Percentiles rank a stretch among this genome's conserved stretches.
phyloP scores from a whole-genome alignment of 331 rosid genomes.

The Quercus tomentella region DNA sequence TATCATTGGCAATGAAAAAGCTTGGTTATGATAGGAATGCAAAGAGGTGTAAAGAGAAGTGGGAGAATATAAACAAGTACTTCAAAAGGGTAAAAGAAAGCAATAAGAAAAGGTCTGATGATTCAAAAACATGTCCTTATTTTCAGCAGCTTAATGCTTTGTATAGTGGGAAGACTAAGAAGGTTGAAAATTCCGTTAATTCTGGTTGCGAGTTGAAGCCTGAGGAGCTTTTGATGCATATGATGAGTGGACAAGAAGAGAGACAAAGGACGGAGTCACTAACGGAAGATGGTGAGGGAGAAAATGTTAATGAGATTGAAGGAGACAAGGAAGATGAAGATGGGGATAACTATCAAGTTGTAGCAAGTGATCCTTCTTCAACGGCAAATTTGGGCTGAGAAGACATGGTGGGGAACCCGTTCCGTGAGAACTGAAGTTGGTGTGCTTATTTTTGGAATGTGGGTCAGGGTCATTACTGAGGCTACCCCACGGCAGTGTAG shows the following conservation, averaged over 20 bases:
- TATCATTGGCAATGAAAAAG: constrained; percentile 60
- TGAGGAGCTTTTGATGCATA: constrained; percentile 79
- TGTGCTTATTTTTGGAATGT: neutral
- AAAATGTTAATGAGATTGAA: constrained; percentile 31
- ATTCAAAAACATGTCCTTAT: constrained; percentile 84
- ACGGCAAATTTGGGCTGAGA: constrained; percentile 33
- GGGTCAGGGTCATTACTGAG: constrained; percentile 4
- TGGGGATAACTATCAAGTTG: constrained; percentile 28
- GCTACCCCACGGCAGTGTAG: neutral
- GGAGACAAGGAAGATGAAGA: constrained; percentile 29
- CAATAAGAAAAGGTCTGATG: constrained; percentile 60
- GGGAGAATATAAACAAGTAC: constrained; percentile 97
- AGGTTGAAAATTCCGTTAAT: constrained; percentile 25
- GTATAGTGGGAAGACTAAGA: constrained; percentile 44
- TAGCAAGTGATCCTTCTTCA: constrained; percentile 31
- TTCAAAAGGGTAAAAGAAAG: constrained; percentile 78
- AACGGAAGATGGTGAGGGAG: constrained; percentile 37
- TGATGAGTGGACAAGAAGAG: constrained; percentile 57
- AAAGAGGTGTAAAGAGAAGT: constrained; percentile 91
- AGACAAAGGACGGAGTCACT: constrained; percentile 25
- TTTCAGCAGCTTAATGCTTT: constrained; percentile 66
- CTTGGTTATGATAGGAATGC: constrained; percentile 63
- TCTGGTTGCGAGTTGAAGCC: constrained; percentile 53
- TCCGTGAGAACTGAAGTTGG: constrained; percentile 14
- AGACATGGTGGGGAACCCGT: neutral